Evolutionary conservation across 1,284 basidiomycete genomes (phyloP), one percentile per base, ranked within the genome.

Genomic region (Sphagnurus paluster): DNA sequence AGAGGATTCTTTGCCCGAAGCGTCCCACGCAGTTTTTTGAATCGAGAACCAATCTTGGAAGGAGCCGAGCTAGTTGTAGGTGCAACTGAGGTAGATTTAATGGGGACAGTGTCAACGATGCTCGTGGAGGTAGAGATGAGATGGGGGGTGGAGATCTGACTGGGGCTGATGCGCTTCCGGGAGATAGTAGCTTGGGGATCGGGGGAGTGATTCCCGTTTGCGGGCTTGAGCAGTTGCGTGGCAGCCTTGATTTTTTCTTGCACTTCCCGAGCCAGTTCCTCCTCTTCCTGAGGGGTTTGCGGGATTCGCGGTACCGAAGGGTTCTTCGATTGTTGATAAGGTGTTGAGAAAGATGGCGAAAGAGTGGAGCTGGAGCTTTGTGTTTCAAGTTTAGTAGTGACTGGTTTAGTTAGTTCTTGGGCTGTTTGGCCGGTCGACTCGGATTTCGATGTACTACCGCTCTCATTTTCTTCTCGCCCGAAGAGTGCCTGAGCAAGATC

Each of bases 401-500:
- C 30, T 17, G 47, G 30, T 28, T 38, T 48, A n/a, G 25, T 39
- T 17, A 25, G 32, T 30, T 43, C 38, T 14, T 49, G 35, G 5
- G 44, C 47, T 34, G 28, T 47, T 42, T 29, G 41, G 36, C 23
- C 19, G 52, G 48, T 21, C 42, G 47, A 37, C 55, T 57, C 34
- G 48, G 32, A 29, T 34, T 52, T 55, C 8, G 49, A 44, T 32
- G 44, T 40, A 21, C 57, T 54, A 14, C 53, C 54, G 16, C 59
- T 61, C 28, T 72, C 72, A 32, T 63, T 65, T 32, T 73, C 74
- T 42, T 75, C 73, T 14, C 65, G 62, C 16, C 83, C 83, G 53
- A 90, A 90, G n/a, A 89, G 65, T 14, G 80, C 82, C 53, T 83
- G 80, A 2, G 87, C 82, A 20, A 90, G 72, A 55, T 86, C 87